Base-by-base conservation (phyloP, 768 basidiomycete genomes). In the Leccinum longicurvipes region DNA sequence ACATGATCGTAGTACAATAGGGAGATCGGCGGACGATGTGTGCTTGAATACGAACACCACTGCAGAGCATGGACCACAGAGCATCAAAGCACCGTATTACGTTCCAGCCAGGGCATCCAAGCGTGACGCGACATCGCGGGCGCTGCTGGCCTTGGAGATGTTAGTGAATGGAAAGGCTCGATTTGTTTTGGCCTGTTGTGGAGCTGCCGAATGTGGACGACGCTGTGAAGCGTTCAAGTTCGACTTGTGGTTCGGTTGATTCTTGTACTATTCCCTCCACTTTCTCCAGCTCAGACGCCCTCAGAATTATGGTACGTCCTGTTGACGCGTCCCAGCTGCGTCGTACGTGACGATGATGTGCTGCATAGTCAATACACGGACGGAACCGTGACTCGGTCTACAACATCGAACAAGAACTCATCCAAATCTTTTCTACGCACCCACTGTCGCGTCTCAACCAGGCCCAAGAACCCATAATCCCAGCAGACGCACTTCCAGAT, bases 311-410 rank as follows among this genome's bases (percentile, higher is more conserved):
- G 69, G 69, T 64, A 62, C 25, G 68, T 60, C 48, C 21, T 10
- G 5, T 47, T 6, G 50, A 56, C 63, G 55, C 59, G 64, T 64
- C 50, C 1, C 4, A 32, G 0, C 44, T 48, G 24, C 19, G 34
- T 53, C 5, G 10, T 51, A 6, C 21, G 23, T 58, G 56, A 64
- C 24, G 17, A 57, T 19, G 9, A 39, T 44, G 24, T 8, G 14
- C 2, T 42, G 19, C 23, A 34, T 58, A 74, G 71, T 69, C 72
- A 58, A 64, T 67, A 29, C 71, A 73, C 58, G 86, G 85, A 53
- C 79, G 89, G 57, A 82, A 80, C 72, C 79, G 86, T 67, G 82
- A 89, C 67, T 89, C 87, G 41, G 77, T 89, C 45, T 79, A 77
- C 51, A 84, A 86, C 72, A 85, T 91, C 56, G 83, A 90, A 67